Percentiles rank a stretch among this genome's conserved stretches.
Evolutionary conservation across 495 filamentous ascomycete species (phyloP).

Genomic region (Evernia prunastri): DNA sequence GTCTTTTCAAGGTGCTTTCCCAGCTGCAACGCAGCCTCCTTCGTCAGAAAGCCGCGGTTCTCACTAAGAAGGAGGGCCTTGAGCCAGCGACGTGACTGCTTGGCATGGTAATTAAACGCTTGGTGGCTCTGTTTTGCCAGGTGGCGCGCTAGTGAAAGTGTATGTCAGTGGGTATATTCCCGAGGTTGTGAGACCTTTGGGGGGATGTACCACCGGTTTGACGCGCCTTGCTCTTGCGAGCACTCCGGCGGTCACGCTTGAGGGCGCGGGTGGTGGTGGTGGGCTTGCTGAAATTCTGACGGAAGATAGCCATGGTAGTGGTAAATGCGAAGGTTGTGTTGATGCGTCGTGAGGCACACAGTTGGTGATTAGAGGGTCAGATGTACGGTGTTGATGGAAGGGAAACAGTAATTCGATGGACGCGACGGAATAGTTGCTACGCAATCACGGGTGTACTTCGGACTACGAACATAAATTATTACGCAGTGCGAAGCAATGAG

Average conservation of each 20-base stretch:
- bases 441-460: too few species aligned
- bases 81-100: neutral
- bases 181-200: neutral
- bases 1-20: neutral
- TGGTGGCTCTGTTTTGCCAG: neutral
- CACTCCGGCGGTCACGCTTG: neutral
- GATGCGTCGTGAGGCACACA: neutral
- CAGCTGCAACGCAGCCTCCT: neutral
- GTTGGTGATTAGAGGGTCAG: neutral
- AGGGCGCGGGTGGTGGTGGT: neutral
- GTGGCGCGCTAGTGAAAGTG: neutral
- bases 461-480: too few species aligned
- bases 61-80: neutral
- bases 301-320: neutral
- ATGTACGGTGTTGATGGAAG: neutral
- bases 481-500: too few species aligned
- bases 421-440: neutral
- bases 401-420: neutral
- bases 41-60: too few species aligned
- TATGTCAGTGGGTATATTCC: neutral
- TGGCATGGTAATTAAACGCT: neutral
- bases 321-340: neutral
- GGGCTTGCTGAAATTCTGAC: neutral
- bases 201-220: neutral
- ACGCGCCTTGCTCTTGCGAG: neutral